These are phyloP conservation scores for Fagopyrum homotropicum DNA, from an alignment of 148 eudicot genomes.

Conservation along the genomic window DNA sequence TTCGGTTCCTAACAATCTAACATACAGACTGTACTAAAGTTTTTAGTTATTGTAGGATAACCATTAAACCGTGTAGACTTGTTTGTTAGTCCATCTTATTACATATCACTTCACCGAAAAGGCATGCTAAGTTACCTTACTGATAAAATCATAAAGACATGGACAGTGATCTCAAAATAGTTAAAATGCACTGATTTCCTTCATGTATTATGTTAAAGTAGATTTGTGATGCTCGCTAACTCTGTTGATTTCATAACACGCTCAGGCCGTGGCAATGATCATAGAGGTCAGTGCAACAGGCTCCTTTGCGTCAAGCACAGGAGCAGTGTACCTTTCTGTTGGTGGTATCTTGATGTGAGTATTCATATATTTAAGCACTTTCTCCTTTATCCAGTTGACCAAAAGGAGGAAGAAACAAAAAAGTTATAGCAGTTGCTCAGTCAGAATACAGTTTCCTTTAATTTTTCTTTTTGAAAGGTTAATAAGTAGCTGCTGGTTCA, in stretches of 20 bases:
- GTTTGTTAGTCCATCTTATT: not conserved
- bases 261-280: constrained; percentile 61
- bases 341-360: constrained; percentile 82
- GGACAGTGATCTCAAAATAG: not conserved
- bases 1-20: too few species aligned
- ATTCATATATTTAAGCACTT: constrained; percentile 13
- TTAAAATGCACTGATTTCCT: not conserved
- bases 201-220: not conserved
- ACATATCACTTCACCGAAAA: not conserved
- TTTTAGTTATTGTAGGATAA: not conserved
- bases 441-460: not conserved
- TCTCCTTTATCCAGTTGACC: not conserved
- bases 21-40: too few species aligned
- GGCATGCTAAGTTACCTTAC: not conserved
- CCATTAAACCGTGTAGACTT: too few species aligned
- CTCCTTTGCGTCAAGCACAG: constrained; percentile 35
- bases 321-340: constrained; percentile 60
- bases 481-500: too few species aligned
- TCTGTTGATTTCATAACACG: constrained; percentile 12
- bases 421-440: too few species aligned
- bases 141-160: not conserved
- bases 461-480: too few species aligned
- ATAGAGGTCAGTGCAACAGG: constrained; percentile 57
- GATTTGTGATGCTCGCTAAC: constrained; percentile 5
- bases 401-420: not conserved